phyloP scores from a whole-genome alignment of 2,329 filamentous ascomycete genomes.

The Trichoderma afroharzianum region DNA sequence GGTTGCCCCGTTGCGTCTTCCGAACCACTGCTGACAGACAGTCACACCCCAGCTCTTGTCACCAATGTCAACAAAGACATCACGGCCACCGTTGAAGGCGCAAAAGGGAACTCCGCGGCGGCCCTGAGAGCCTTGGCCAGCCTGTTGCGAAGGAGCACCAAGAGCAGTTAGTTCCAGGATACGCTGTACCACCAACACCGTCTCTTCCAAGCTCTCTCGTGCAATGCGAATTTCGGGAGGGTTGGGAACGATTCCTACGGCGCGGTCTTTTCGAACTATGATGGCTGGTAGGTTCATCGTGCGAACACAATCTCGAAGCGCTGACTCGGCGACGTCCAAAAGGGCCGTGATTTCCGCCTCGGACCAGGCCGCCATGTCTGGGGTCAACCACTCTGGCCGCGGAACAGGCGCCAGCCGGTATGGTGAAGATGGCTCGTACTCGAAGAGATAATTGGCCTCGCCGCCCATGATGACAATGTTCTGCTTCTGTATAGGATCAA shows the following conservation, averaged over 20 bases:
- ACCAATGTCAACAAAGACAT: slow-evolving; percentile 97
- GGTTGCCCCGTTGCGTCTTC: slow-evolving; percentile 34
- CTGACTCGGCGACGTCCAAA: slow-evolving; percentile 84
- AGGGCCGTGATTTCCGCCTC: slow-evolving; percentile 73
- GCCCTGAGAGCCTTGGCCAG: slow-evolving; percentile 17
- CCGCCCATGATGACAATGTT: slow-evolving; percentile 91
- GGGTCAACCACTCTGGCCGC: slow-evolving; percentile 66
- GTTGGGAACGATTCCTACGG: slow-evolving; percentile 72
- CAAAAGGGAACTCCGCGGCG: slow-evolving; percentile 71
- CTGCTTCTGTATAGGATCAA: slow-evolving; percentile 66
- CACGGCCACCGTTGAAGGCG: slow-evolving; percentile 95
- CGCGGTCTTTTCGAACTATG: slow-evolving; percentile 83
- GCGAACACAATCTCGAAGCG: slow-evolving; percentile 75
- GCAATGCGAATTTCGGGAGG: slow-evolving; percentile 64
- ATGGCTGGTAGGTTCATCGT: slow-evolving; percentile 75
- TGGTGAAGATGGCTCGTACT: slow-evolving; percentile 62
- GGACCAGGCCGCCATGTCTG: slow-evolving; percentile 74
- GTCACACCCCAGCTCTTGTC: slow-evolving; percentile 96
- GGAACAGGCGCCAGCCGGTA: slow-evolving; percentile 67
- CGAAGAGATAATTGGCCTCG: slow-evolving; percentile 93
- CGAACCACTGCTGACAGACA: slow-evolving; percentile 89
- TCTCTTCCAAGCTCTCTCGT: slow-evolving; percentile 90
- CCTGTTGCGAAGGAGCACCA: slow-evolving; percentile 31
- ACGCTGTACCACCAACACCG: slow-evolving; percentile 89
- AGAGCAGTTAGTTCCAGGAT: slow-evolving; percentile 77